A percentile compares a stretch with the other conserved stretches of the same genome.
Evolutionary conservation across 352 stramenopile genomes (phyloP).

Genomic region (Pythium folliculosum): DNA sequence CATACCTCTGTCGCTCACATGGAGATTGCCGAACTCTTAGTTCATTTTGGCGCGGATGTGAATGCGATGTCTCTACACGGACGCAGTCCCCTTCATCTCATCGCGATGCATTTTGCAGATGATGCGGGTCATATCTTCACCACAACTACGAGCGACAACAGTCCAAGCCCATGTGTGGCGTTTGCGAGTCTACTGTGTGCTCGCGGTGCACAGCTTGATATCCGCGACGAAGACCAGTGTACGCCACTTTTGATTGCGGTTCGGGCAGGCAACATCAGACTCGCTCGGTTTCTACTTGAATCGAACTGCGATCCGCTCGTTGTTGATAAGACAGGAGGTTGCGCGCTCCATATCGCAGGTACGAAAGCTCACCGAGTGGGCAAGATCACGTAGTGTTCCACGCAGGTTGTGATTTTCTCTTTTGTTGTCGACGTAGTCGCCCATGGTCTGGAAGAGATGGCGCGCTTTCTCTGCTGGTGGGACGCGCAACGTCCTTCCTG

Average conservation of each 20-base stretch:
- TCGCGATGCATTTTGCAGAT: conserved; percentile 18
- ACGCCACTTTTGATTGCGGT: conserved; percentile 52
- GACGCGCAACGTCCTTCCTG: conserved; percentile 43
- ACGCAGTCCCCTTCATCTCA: conserved; percentile 53
- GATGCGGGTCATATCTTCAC: neutral
- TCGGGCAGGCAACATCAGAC: conserved; percentile 26
- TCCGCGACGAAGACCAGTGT: conserved; percentile 36
- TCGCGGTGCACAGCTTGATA: conserved; percentile 34
- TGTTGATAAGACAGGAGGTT: conserved; percentile 40
- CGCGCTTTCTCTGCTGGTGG: conserved; percentile 48
- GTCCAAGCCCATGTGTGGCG: neutral
- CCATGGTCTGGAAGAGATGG: conserved; percentile 35
- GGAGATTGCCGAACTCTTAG: conserved; percentile 39
- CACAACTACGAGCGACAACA: neutral
- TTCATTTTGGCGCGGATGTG: conserved; percentile 32
- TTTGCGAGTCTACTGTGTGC: neutral
- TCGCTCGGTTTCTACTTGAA: conserved; percentile 35
- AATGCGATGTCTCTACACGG: conserved; percentile 53
- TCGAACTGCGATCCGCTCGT: conserved; percentile 32
- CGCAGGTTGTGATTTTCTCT: neutral
- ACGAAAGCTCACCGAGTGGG: neutral
- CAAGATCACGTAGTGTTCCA: neutral
- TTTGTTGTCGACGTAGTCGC: neutral
- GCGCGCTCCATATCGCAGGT: conserved; percentile 54
- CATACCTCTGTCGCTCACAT: conserved; percentile 36